Percentiles rank a stretch among this genome's conserved stretches.
These are phyloP conservation scores for Gossypium turneri DNA, from an alignment of 345 rosid genomes.

Conservation along the genomic window DNA sequence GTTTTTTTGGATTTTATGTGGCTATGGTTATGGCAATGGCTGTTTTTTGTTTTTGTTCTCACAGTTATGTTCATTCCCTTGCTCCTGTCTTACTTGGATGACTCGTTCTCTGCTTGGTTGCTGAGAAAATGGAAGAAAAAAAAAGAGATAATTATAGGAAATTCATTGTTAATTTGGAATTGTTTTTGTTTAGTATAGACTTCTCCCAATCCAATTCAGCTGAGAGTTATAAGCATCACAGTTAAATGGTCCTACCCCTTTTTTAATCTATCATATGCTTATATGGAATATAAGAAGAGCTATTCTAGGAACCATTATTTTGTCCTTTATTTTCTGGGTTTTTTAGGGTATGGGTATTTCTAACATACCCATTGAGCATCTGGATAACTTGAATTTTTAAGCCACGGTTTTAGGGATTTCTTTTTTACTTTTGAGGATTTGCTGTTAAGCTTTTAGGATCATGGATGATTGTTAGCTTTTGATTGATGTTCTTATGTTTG, in stretches of 20 bases:
- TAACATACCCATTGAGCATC: not conserved
- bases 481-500: not conserved
- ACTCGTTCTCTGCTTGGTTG: not conserved
- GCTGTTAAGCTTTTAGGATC: conserved; percentile 1
- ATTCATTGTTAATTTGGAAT: not conserved
- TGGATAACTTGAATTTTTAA: not conserved
- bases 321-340: not conserved
- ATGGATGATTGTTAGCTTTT: not conserved
- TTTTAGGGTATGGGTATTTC: not conserved
- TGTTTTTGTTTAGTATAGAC: not conserved
- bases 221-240: not conserved
- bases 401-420: not conserved
- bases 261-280: not conserved
- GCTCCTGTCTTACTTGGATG: not conserved
- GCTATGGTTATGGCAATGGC: not conserved
- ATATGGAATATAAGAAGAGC: not conserved
- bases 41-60: too few relatives aligned
- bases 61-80: not conserved
- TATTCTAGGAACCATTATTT: not conserved
- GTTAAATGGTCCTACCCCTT: not conserved
- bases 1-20: not conserved
- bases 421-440: not conserved
- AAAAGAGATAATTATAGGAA: not conserved
- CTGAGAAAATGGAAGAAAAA: not conserved
- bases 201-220: not conserved